These are phyloP conservation scores for Xylaria sp. DNA, from an alignment of 2,329 filamentous ascomycete genomes.

Conservation along the genomic window DNA sequence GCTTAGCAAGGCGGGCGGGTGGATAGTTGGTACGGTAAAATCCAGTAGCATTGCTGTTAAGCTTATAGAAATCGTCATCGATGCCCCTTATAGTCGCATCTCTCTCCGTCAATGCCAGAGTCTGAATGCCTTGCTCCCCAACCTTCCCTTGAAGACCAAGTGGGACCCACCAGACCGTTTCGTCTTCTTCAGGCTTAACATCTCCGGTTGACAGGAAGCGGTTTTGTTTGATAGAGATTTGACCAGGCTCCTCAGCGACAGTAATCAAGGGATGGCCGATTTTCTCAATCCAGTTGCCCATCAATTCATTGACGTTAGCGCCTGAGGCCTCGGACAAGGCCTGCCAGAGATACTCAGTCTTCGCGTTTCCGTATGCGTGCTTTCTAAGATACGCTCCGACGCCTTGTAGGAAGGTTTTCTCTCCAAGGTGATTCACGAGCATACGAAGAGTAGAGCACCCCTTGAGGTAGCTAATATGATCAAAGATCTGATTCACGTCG, in stretches of 20 bases:
- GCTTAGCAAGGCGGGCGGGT: slow-evolving; percentile 80
- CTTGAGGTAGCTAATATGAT: slow-evolving; percentile 95
- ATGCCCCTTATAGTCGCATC: slow-evolving; percentile 79
- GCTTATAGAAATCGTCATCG: slow-evolving; percentile 85
- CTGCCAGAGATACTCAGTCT: slow-evolving; percentile 89
- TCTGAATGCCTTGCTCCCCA: slow-evolving; percentile 68
- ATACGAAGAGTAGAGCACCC: slow-evolving; percentile 97
- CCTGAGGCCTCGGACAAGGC: slow-evolving; percentile 88
- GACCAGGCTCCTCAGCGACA: slow-evolving; percentile 82
- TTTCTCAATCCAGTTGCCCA: slow-evolving; percentile 94
- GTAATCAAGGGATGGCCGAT: slow-evolving; percentile 94
- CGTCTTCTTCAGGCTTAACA: slow-evolving; percentile 88
- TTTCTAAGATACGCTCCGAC: slow-evolving; percentile 89
- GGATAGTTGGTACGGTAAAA: slow-evolving; percentile 96
- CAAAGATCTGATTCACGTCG: slow-evolving; percentile 98
- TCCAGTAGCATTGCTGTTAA: slow-evolving; percentile 89
- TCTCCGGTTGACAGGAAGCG: slow-evolving; percentile 94
- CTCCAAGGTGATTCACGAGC: slow-evolving; percentile 89
- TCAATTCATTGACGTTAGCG: slow-evolving; percentile 84
- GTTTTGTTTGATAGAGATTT: slow-evolving; percentile 84
- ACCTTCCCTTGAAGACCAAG: slow-evolving; percentile 83
- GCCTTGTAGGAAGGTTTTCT: slow-evolving; percentile 88
- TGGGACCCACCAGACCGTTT: slow-evolving; percentile 95
- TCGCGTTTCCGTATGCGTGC: slow-evolving; percentile 89
- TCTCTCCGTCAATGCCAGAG: slow-evolving; percentile 77